Percentiles rank a stretch among this genome's conserved stretches.
phyloP scores from a whole-genome alignment of 345 rosid genomes.

The Acer saccharum region DNA sequence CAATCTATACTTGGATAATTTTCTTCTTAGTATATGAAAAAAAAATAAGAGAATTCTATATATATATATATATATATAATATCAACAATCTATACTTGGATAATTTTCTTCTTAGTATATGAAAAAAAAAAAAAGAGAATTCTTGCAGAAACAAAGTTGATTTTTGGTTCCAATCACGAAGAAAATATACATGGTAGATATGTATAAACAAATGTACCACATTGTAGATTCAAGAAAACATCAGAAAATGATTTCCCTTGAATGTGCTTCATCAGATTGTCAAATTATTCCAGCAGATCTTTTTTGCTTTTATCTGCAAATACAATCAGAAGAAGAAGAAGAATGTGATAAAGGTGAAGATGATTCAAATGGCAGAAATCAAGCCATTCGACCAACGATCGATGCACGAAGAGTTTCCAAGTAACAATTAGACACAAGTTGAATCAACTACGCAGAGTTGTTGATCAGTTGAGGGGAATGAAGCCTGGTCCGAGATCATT shows the following conservation, averaged over 20 bases:
- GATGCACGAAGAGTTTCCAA: neutral
- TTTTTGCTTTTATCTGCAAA: constrained; percentile 1
- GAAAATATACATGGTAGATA: neutral
- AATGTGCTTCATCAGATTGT: neutral
- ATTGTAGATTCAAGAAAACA: neutral
- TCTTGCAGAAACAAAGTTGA: neutral
- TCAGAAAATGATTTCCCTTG: neutral
- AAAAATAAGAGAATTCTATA: too few relatives aligned
- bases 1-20: neutral
- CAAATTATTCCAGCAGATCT: constrained; percentile 5
- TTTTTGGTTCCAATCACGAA: neutral
- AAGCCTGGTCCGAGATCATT: constrained; percentile 71
- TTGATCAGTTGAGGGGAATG: constrained; percentile 49
- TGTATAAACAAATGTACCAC: neutral
- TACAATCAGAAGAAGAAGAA: too few relatives aligned
- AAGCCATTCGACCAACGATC: neutral
- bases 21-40: too few relatives aligned
- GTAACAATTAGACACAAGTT: neutral
- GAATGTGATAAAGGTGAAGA: neutral
- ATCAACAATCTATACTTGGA: neutral
- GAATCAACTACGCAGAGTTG: constrained; percentile 4
- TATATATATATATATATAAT: too few relatives aligned
- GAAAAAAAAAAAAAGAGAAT: too few relatives aligned
- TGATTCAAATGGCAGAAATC: neutral
- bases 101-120: too few relatives aligned